Evolutionary conservation across 495 filamentous ascomycete species (phyloP), one percentile per base, ranked within the genome.

Genomic region (Trichoderma parareesei): DNA sequence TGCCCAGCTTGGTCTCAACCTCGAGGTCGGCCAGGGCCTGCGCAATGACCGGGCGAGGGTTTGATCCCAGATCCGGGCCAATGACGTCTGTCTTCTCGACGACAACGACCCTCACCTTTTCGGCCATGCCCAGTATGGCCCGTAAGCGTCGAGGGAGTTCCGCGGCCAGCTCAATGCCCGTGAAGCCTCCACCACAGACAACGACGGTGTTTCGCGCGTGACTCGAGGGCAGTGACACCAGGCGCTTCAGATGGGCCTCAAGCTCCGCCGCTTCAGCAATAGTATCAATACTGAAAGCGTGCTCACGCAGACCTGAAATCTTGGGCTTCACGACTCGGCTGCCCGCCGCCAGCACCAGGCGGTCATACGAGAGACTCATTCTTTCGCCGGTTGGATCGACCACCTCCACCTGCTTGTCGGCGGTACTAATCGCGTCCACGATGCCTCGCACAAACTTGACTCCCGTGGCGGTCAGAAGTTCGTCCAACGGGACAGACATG

Each of bases 261-360:
- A 69, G 37, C 38, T 69, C 64, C n/a, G 65, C 46, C 11, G 67
- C 67, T 13, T 65, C 67, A 18, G 64, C 72, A 38, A 76, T 55
- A 18, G 71, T 69, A 57, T 77, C 75, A 11, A 77, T 69, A 48
- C 71, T 65, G 62, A 77, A 77, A 1, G 72, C 67, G 41, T 75
- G 65, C 35, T 72, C 33, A 10, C 67, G 38, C 4, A 75, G 64
- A 4, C 73, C 75, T 0, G 69, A 2, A 33, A 77, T 69, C 3
- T 62, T 43, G 10, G 72, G 73, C n/a, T 64, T 69, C 35, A 72
- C 57, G n/a, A 74, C 64, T 14, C 67, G 67, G 61, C 74, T 76
- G 13, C 75, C 75, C 1, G 72, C 71, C 10, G 75, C 75, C 20
- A 77, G 64, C 64, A 77, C 65, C n/a, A 77, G 64, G 18, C 73